Evolutionary conservation across 2,329 filamentous ascomycete genomes (phyloP), one percentile per base, ranked within the genome.

Genomic region (Alternaria tenuissima): DNA sequence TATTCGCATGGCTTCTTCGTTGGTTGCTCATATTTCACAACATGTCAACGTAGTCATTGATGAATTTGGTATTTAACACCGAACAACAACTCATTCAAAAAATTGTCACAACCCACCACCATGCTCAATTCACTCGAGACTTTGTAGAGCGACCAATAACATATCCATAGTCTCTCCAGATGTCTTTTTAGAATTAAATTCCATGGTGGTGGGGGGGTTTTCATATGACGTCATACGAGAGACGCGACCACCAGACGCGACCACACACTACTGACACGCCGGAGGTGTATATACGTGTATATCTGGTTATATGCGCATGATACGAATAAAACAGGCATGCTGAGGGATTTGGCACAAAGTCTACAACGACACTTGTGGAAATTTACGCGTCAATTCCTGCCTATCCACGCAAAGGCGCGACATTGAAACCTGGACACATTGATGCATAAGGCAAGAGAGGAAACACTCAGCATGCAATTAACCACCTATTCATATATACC

Each of bases 401-500:
- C 32, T n/a, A 2, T 3, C 11, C 8, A 20, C 46, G 46, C 32
- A 20, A 49, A 36, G 46, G 38, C 46, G 46, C 14, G 32, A 36
- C 32, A 36, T 36, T 11, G 14, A 36, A 30, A 36, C 16, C 18
- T 4, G 22, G 22, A 49, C 20, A 49, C 32, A 5, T 11, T 12
- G 5, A 52, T 26, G 7, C 52, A 54, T 28, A n/a, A 38, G 14
- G 34, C 16, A 34, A n/a, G 6, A 44, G n/a, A 18, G 55, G 28
- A 53, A 52, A 57, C 55, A 52, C 55, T 52, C 34, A 52, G 18
- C 58, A 61, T 57, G 55, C 62, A 56, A 47, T 24, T 14, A 36
- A 44, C 24, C 26, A 44, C 22, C n/a, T 42, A 52, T 44, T 53
- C 42, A 63, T 61, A 56, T 56, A 62, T 39, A 38, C 11, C 8